Evolutionary conservation across 1,284 basidiomycete species (phyloP), one percentile per base, ranked within the genome.

Genomic region (Meira miltonrushii): DNA sequence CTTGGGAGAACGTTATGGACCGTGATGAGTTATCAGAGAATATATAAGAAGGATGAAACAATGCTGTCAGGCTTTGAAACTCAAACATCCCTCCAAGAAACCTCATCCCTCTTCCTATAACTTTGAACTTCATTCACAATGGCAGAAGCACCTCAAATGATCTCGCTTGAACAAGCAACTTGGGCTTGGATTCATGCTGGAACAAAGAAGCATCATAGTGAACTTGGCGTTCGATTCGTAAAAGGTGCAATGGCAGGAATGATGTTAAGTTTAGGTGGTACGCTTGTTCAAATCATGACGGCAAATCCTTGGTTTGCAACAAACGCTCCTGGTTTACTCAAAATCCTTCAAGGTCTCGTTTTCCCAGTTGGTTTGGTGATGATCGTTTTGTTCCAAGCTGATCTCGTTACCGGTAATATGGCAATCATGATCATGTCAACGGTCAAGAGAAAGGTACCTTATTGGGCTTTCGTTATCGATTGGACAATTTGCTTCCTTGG

Each of bases 401-500:
- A 72, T 38, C 64, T 72, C 2, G 66, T 72, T 41, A 72, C 69
- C 1, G 62, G 64, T 28, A 57, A 66, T 53, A 70, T 70, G 69
- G 69, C 69, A 3, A 58, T 68, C 64, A 68, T 72, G 53, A 68
- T 71, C 58, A 64, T 68, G 58, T 38, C 68, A 11, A 72, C 68
- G 4, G 23, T 68, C 21, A 72, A 72, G 47, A 60, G 68, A 37
- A 62, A 62, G 8, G 69, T 72, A 0, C 69, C 69, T 12, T 50
- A 49, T 44, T 72, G 69, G 68, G 69, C 63, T 1, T 72, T 66
- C 58, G 53, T 69, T n/a, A 61, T 67, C 41, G 69, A 77, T 53
- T 79, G 78, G 78, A 25, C 73, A 21, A 72, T 79, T 87, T 87
- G 87, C 9, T 83, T 84, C 17, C 85, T 87, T 61, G 88, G 87